These are phyloP conservation scores for Cryptosporidium parvum DNA, from an alignment of 169 alveolate species.

Conservation along the genomic window DNA sequence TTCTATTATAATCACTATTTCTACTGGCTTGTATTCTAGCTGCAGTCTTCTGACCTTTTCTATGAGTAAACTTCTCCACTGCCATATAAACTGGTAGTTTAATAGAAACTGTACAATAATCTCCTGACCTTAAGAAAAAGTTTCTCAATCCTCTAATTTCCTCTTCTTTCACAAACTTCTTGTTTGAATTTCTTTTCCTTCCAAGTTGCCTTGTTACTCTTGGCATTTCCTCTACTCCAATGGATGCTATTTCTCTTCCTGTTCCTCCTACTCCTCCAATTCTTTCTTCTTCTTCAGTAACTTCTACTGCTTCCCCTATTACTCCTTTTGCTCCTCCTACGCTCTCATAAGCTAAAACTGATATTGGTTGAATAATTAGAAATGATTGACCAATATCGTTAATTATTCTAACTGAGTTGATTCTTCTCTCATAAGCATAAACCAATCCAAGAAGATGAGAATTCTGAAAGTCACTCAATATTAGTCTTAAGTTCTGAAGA, in stretches of 20 bases:
- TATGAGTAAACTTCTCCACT: constrained; percentile 63
- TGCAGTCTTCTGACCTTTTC: constrained; percentile 74
- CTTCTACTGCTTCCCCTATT: not conserved
- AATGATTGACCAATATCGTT: constrained; percentile 70
- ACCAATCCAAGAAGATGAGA: constrained; percentile 51
- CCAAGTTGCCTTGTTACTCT: no score
- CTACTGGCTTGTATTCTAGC: constrained; percentile 63
- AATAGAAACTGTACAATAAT: constrained; percentile 43
- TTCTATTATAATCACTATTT: constrained; percentile 38
- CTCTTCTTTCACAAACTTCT: not conserved
- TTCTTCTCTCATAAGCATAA: constrained; percentile 53
- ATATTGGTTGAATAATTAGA: constrained; percentile 43
- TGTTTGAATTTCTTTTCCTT: not conserved
- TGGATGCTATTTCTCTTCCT: not conserved
- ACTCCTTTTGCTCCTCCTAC: not conserved
- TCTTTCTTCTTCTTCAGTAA: no score
- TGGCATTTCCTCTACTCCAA: not conserved
- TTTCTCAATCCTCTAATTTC: constrained; percentile 29
- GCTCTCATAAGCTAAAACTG: not conserved
- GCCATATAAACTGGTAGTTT: constrained; percentile 71
- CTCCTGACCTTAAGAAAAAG: constrained; percentile 17
- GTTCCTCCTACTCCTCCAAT: not conserved
- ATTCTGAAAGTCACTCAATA: constrained; percentile 36
- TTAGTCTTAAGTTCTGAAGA: constrained; percentile 39
- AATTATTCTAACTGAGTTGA: constrained; percentile 29